A percentile compares a stretch with the other conserved stretches of the same genome.
Evolutionary conservation across 495 filamentous ascomycete genomes (phyloP).

Genomic region (Evernia prunastri): DNA sequence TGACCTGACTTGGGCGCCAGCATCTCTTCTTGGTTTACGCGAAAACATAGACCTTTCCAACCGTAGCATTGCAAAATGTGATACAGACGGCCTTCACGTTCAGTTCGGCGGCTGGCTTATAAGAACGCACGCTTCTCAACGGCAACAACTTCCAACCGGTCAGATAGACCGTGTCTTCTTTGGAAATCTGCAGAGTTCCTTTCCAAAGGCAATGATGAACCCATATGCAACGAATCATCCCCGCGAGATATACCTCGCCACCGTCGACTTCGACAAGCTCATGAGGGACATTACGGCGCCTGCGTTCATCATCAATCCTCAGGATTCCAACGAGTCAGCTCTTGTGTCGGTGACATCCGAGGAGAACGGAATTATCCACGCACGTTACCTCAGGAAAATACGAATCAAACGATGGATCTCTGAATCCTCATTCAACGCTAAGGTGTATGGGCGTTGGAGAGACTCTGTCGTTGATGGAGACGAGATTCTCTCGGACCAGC

Average conservation of each 20-base stretch:
- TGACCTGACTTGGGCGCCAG: background rate
- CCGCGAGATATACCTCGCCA: background rate
- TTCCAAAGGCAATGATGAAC: no score
- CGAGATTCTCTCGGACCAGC: no score
- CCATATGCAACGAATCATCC: background rate
- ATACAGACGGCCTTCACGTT: background rate
- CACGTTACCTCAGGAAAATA: background rate
- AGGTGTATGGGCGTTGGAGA: no score
- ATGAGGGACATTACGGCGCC: background rate
- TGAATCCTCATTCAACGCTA: no score
- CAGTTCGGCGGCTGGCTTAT: background rate
- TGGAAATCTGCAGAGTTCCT: background rate
- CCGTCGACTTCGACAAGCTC: background rate
- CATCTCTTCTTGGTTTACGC: background rate
- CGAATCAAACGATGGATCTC: no score
- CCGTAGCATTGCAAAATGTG: background rate
- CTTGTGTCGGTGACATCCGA: constrained; percentile 2
- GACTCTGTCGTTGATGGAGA: no score
- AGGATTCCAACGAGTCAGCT: background rate
- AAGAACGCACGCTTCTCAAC: background rate
- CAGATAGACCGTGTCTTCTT: background rate
- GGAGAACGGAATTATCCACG: background rate
- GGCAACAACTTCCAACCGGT: background rate
- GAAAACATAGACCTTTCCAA: background rate
- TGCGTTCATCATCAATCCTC: background rate